Evolutionary conservation across 345 rosid genomes (phyloP).

Genomic region (Ceriops zippeliana): DNA sequence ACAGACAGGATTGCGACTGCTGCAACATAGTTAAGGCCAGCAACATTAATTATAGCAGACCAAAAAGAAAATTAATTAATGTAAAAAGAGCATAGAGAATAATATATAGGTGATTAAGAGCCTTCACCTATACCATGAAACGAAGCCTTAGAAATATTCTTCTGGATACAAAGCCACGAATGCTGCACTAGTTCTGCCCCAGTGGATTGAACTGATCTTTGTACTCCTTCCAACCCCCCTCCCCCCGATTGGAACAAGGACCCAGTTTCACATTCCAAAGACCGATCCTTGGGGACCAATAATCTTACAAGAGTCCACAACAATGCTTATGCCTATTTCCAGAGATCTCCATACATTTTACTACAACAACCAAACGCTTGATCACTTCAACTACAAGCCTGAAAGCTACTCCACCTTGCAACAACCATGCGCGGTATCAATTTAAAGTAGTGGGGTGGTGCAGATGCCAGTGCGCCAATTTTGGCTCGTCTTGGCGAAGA

Average conservation of each 20-base stretch:
- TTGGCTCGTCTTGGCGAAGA: conserved; percentile 18
- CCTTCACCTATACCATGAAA: background rate
- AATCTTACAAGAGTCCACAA: background rate
- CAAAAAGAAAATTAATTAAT: too few species aligned
- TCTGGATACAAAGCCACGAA: background rate
- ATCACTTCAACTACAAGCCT: conserved; percentile 18
- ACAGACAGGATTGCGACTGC: too few species aligned
- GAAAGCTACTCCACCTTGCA: conserved; percentile 17
- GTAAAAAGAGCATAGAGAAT: too few species aligned
- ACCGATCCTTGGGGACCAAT: background rate
- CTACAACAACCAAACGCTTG: conserved; percentile 15
- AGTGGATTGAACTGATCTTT: background rate
- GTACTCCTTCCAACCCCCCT: background rate
- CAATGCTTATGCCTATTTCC: background rate
- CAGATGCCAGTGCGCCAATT: conserved; percentile 14
- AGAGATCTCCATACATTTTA: background rate
- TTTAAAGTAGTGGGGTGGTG: conserved; percentile 16
- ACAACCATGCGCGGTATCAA: conserved; percentile 13
- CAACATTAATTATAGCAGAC: too few species aligned
- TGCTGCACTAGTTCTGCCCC: background rate
- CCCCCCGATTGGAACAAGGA: too few species aligned
- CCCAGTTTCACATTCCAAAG: background rate
- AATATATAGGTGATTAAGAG: too few species aligned
- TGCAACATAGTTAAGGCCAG: too few species aligned
- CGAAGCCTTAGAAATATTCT: background rate